Evolutionary conservation across 2,329 filamentous ascomycete genomes (phyloP), one percentile per base, ranked within the genome.

Genomic region (Sclerotinia glacialis): DNA sequence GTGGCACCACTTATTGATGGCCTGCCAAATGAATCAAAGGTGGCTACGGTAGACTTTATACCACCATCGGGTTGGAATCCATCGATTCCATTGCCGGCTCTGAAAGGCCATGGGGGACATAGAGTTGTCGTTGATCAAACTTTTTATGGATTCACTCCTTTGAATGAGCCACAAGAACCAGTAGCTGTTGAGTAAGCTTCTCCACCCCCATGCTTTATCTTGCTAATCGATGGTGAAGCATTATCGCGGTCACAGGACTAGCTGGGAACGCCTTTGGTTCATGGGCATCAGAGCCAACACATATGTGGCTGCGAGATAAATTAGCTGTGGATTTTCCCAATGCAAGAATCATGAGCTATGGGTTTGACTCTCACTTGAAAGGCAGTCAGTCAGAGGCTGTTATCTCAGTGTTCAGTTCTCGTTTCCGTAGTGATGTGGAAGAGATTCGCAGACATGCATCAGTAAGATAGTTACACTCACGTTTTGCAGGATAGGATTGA

Each of bases 191-290:
- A 65, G 64, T 61, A 40, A 61, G 64, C n/a, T 65, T 23, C 26
- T 12, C 28, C 34, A 34, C 5, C 23, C 12, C 16, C 46, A 21
- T 26, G n/a, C 1, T 47, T 40, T 5, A 21, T 37, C 44, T 37
- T 61, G 37, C 55, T 61, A 21, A 66, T 23, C 2, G 61, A 26
- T 21, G 16, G 7, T 37, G 23, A 52, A 69, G 65, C 16, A 62
- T 69, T n/a, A 74, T 81, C 37, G 79, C 79, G 7, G 77, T 81
- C 42, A 79, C 80, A 70, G 78, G 79, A 21, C 75, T 80, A 18
- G 78, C 78, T 69, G 78, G 78, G 18, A 69, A 80, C 66, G 74
- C 76, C 7, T 73, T 74, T 37, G 72, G 72, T 37, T 79, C 79
- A 55, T 81, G 78, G 78, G 77, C 76, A n/a, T 55, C 61, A 8